Base-by-base conservation (phyloP, 192 early-diverging fungal species). In the Dissophora globulifera region DNA sequence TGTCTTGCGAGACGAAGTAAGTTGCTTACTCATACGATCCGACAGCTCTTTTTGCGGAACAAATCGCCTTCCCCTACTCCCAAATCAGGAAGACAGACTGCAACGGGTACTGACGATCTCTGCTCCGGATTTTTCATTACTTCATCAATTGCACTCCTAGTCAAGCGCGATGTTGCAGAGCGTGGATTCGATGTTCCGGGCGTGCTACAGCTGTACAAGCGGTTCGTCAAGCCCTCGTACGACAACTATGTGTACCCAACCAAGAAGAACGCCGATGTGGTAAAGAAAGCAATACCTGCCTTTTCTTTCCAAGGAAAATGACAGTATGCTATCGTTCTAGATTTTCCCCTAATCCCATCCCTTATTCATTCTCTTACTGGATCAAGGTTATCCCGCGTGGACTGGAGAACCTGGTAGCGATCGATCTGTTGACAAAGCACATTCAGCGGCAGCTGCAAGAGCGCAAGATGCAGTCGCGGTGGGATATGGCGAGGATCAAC, bases 171-270 rank as follows among this genome's bases (percentile, higher is more conserved):
- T 82, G 93, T 95, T 45, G 85, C 91, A 30, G 93, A 95, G 76
- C 86, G 97, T 20, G 95, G 90, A 20, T 91, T 96, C 62, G 94
- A 96, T 62, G 82, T 94, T 22, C 62, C 90, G 27, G 95, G 97
- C 50, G 88, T 97, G 2, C 79, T 98, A 43, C 81, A 90, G 59
- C 78, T 88, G 85, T 98, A 98, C 81, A 80, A 86, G 50, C 85
- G 88, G 63, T 98, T 95, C 66, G 97, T 98, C 56, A 98, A 98
- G 76, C 94, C 96, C 0, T 87, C 95, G 2, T 97, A 89, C 80
- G 97, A 98, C 68, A 91, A 93, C 35, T 91, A 91, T 62, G 93
- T 98, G 54, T 86, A 90, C 32, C 95, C 96, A 13, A 98, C 95
- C 13, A 93, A 94, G 84, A 93, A 91, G 78, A 92, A 92, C 65